Evolutionary conservation across 805 yeast species (phyloP), one percentile per base, ranked within the genome.

Genomic region (Helenozyma baotianmanensis): DNA sequence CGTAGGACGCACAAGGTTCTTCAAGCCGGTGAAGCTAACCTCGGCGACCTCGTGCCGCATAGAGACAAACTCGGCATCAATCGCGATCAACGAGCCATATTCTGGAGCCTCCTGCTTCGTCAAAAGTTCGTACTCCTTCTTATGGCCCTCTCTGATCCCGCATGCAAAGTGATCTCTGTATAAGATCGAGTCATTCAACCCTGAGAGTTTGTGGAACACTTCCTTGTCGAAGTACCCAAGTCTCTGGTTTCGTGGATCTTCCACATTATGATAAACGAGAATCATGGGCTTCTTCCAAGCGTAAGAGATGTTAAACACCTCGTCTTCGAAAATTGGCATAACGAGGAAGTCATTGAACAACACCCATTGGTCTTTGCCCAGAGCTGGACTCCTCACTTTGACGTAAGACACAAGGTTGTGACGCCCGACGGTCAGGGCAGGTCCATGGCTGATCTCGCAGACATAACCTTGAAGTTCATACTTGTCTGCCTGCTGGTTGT

Each of bases 1-100:
- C 30, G 79, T 78, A 0, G 98, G 97, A 38, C 79, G 73, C 4
- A 88, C 70, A 22, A 90, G 57, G 5, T 75, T 71, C 42, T 80
- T 79, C 4, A 70, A 50, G 0, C 97, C 97, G 40, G 77, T 76
- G 33, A 80, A 76, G 33, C 77, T 75, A 29, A 90, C 74, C 50
- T 89, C 97, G 27, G 77, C 73, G 40, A 81, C 77, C 45, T 88
- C 97, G 4, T 83, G 83, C 30, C 78, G 76, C 21, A 89, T 55
- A 19, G 80, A 74, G 3, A 92, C 97, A 68, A 94, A 92, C 57
- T 92, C 99, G 0, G 99, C 97, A 65, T 92, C 99, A 36, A 92
- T 82, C 0, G 97, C 98, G 13, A 90, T 80, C 24, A 88, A 55
- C 1, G 85, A 67, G 0, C 96, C 96, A 0, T 79, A 71, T 14